These are phyloP conservation scores for Scedosporium dehoogii DNA, from an alignment of 2,329 filamentous ascomycete species.

Conservation along the genomic window DNA sequence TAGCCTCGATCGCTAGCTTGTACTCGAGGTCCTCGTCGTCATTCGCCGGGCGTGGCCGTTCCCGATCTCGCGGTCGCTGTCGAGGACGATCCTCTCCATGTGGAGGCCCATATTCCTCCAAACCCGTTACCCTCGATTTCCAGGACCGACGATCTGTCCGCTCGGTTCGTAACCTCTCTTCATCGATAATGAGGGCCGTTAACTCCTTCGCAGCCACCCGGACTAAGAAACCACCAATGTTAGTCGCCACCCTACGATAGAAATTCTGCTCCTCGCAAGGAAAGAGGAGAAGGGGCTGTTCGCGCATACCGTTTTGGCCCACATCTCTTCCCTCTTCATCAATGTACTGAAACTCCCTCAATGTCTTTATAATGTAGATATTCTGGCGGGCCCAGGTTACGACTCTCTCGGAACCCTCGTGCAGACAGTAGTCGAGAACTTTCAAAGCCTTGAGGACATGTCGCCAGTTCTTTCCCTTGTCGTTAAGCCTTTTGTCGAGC, in stretches of 20 bases:
- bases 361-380: conserved; percentile 96
- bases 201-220: conserved; percentile 94
- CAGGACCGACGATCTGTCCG: conserved; percentile 85
- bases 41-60: conserved; percentile 38
- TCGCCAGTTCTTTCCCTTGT: conserved; percentile 99
- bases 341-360: conserved; percentile 93
- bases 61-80: conserved; percentile 34
- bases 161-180: conserved; percentile 83
- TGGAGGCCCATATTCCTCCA: conserved; percentile 65
- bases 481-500: conserved; percentile 95
- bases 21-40: conserved; percentile 90
- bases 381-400: conserved; percentile 98
- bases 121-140: conserved; percentile 91
- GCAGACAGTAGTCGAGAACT: conserved; percentile 93
- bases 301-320: conserved; percentile 76
- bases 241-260: neutral
- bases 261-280: neutral
- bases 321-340: conserved; percentile 95
- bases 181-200: conserved; percentile 82
- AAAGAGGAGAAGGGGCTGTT: neutral
- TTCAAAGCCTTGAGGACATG: conserved; percentile 97
- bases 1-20: conserved; percentile 82
- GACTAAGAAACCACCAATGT: conserved; percentile 43
- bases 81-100: conserved; percentile 26
- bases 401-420: conserved; percentile 91